Percentiles rank a stretch among this genome's conserved stretches.
These are phyloP conservation scores for Endoconidiophora laricicola DNA, from an alignment of 2,329 filamentous ascomycete genomes.

Conservation along the genomic window DNA sequence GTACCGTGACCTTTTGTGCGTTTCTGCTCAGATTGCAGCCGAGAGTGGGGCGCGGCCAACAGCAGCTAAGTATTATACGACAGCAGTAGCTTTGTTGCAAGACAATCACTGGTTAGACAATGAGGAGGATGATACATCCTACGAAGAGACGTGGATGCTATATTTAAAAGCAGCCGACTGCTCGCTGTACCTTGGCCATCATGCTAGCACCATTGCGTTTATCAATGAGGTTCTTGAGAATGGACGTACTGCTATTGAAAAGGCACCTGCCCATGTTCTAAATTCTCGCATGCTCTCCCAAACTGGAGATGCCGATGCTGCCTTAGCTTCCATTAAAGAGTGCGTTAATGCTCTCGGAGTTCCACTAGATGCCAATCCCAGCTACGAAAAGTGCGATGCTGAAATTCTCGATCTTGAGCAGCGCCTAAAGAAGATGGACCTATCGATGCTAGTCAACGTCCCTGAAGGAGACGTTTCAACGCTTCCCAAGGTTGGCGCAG, in stretches of 20 bases:
- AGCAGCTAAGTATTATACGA: slow-evolving; percentile 64
- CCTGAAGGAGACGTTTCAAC: slow-evolving; percentile 28
- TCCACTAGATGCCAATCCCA: slow-evolving; percentile 45
- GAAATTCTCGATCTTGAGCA: slow-evolving; percentile 50
- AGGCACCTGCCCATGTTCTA: slow-evolving; percentile 68
- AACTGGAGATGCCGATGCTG: slow-evolving; percentile 51
- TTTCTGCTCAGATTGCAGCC: slow-evolving; percentile 60
- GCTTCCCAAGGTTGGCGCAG: slow-evolving; percentile 47
- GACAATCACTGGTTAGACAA: slow-evolving; percentile 58
- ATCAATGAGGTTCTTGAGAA: slow-evolving; percentile 53
- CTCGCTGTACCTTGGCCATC: slow-evolving; percentile 61
- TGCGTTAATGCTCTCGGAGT: slow-evolving; percentile 57
- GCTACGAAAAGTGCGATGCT: slow-evolving; percentile 60
- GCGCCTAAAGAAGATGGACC: slow-evolving; percentile 42
- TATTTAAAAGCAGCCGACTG: slow-evolving; percentile 70
- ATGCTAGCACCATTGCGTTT: slow-evolving; percentile 48
- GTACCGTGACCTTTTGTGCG: slow-evolving; percentile 61
- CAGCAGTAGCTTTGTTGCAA: slow-evolving; percentile 65
- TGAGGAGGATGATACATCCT: slow-evolving; percentile 50
- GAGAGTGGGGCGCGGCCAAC: slow-evolving; percentile 73
- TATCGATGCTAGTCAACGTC: slow-evolving; percentile 24
- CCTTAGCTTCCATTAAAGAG: slow-evolving; percentile 52
- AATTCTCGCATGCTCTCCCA: slow-evolving; percentile 65
- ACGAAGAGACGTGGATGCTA: slow-evolving; percentile 70
- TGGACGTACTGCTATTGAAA: slow-evolving; percentile 58